Conservation (phyloP, 2,329 filamentous ascomycete genomes). For the Pseudodiploospora longispora region DNA sequence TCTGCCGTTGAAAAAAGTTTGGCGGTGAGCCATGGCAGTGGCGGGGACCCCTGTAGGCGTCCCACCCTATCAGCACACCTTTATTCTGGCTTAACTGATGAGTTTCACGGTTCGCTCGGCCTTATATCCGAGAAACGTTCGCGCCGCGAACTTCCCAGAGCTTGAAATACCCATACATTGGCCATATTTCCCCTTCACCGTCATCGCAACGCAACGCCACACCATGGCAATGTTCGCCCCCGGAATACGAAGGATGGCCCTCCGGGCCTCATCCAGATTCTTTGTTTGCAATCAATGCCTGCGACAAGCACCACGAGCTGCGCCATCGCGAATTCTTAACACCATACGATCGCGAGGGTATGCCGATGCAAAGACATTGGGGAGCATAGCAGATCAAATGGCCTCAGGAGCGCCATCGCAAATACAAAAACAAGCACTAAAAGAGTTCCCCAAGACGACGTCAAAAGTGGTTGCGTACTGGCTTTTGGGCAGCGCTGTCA, state of each 20-base stretch:
- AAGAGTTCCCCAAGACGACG: constrained; percentile 52
- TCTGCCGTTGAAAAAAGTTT: constrained; percentile 23
- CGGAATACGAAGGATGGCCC: constrained; percentile 31
- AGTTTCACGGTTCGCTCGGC: background rate
- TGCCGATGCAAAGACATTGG: constrained; percentile 24
- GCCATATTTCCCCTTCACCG: background rate
- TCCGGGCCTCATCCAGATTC: constrained; percentile 30
- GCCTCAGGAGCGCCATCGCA: constrained; percentile 10
- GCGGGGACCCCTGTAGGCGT: constrained; percentile 16
- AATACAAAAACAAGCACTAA: constrained; percentile 21
- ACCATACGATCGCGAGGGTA: constrained; percentile 31
- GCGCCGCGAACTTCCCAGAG: background rate
- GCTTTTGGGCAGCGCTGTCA: constrained; percentile 83
- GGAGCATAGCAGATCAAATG: constrained; percentile 17
- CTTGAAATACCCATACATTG: constrained; percentile 1
- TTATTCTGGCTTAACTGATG: no score
- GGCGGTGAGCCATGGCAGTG: constrained; percentile 21
- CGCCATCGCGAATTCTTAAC: constrained; percentile 32
- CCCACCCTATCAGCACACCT: constrained; percentile 22
- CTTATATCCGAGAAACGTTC: no score
- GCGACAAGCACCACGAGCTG: constrained; percentile 22
- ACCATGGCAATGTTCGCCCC: constrained; percentile 36
- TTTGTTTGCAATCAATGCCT: constrained; percentile 44
- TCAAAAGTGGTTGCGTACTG: constrained; percentile 80
- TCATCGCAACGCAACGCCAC: constrained; percentile 7